Conservation (phyloP, 768 basidiomycete species). For the Hemileccinum rubropunctum region DNA sequence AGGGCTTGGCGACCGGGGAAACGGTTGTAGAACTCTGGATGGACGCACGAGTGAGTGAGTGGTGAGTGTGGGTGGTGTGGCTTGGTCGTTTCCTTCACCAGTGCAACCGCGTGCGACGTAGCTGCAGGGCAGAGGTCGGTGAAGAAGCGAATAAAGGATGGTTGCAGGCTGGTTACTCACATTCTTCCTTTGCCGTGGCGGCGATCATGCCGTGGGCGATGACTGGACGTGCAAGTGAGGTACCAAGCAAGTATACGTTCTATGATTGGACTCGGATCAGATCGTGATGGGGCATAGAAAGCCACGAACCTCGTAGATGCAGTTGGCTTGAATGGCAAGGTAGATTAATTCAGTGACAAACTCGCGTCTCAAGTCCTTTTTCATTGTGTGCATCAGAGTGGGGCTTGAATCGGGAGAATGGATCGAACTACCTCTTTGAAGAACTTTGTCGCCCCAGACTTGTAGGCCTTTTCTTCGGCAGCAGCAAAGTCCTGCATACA, state of each 20-base stretch:
- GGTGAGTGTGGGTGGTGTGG: neutral
- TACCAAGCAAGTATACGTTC: conserved; percentile 97
- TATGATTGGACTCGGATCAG: conserved; percentile 24
- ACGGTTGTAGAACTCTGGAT: conserved; percentile 91
- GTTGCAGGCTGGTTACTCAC: conserved; percentile 70
- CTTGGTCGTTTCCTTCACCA: conserved; percentile 99
- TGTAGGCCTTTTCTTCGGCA: conserved; percentile 84
- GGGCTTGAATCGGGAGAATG: too few relatives aligned
- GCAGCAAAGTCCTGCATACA: conserved; percentile 81
- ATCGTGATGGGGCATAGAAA: neutral
- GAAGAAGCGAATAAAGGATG: too few relatives aligned
- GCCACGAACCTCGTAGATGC: conserved; percentile 86
- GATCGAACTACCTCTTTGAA: conserved; percentile 48
- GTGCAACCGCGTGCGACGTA: conserved; percentile 99
- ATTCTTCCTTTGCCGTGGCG: conserved; percentile 83
- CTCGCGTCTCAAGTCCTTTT: conserved; percentile 76
- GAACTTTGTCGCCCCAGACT: conserved; percentile 95
- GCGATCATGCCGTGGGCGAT: conserved; percentile 99
- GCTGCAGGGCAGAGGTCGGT: conserved; percentile 41
- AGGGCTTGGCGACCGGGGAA: conserved; percentile 95
- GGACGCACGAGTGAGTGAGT: neutral
- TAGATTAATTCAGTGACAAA: conserved; percentile 82
- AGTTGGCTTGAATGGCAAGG: conserved; percentile 96
- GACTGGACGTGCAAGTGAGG: conserved; percentile 96
- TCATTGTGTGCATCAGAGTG: neutral